Evolutionary conservation across 2,329 filamentous ascomycete species (phyloP).

Genomic region (Nothophoma quercina): DNA sequence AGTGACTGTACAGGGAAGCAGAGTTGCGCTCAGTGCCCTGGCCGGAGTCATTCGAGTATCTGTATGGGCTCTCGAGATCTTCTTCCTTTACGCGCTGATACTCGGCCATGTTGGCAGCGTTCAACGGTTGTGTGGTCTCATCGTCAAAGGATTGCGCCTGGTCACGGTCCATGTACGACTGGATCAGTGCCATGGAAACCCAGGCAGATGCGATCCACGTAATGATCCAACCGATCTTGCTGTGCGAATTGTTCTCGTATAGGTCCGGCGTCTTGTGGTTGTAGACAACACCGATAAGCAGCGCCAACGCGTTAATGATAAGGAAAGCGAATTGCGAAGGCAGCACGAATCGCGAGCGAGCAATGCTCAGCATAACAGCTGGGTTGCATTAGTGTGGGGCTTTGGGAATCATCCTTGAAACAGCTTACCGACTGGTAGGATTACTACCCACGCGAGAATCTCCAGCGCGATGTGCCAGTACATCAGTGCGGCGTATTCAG

Average conservation of each 20-base stretch:
- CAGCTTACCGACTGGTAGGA: conserved; percentile 74
- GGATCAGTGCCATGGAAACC: conserved; percentile 71
- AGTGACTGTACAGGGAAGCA: conserved; percentile 70
- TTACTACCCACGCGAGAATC: conserved; percentile 74
- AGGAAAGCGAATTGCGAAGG: conserved; percentile 68
- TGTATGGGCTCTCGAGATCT: conserved; percentile 30
- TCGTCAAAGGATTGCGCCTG: conserved; percentile 33
- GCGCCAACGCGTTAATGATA: conserved; percentile 50
- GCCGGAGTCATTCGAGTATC: conserved; percentile 55
- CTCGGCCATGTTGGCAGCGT: conserved; percentile 47
- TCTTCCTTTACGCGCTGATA: conserved; percentile 49
- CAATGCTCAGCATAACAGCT: conserved; percentile 88
- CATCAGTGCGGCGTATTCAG: conserved; percentile 64
- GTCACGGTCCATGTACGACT: conserved; percentile 63
- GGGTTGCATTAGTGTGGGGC: conserved; percentile 33
- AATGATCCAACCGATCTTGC: conserved; percentile 85
- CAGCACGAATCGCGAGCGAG: conserved; percentile 77
- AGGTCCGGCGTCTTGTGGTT: conserved; percentile 83
- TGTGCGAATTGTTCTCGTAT: conserved; percentile 87
- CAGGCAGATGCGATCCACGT: conserved; percentile 77
- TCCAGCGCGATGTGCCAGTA: conserved; percentile 76
- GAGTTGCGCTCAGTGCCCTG: conserved; percentile 77
- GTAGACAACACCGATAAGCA: conserved; percentile 62
- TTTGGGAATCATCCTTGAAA: neutral
- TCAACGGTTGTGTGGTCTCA: conserved; percentile 37